Percentiles rank a stretch among this genome's conserved stretches.
These are phyloP conservation scores for Neoascochyta sp. DNA, from an alignment of 2,329 filamentous ascomycete genomes.

Conservation along the genomic window DNA sequence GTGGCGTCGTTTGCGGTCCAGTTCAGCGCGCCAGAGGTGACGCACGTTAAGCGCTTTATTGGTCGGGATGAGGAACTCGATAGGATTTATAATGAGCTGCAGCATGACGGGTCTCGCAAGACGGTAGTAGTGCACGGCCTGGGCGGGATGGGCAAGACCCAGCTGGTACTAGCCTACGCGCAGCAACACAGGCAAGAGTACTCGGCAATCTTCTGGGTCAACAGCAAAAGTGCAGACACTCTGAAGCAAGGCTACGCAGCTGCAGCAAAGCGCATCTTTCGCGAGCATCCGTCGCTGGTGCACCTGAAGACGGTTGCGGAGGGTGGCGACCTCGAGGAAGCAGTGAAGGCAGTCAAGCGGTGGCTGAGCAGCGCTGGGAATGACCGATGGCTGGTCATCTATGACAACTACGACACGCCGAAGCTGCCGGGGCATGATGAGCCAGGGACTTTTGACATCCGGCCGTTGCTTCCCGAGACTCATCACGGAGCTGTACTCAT, in stretches of 20 bases:
- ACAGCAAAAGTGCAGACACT: constrained; percentile 38
- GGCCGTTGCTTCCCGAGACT: constrained; percentile 3
- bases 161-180: constrained; percentile 40
- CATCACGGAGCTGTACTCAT: constrained; percentile 5
- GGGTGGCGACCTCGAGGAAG: constrained; percentile 22
- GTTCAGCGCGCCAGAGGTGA: constrained; percentile 3
- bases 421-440: constrained; percentile 14
- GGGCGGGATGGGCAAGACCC: constrained; percentile 49
- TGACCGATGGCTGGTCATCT: constrained; percentile 41
- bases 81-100: constrained; percentile 25
- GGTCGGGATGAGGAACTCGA: constrained; percentile 29
- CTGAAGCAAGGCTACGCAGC: constrained; percentile 37
- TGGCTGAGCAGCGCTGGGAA: too few relatives aligned
- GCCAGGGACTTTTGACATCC: constrained; percentile 30
- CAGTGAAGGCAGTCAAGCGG: constrained; percentile 36
- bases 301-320: constrained; percentile 19
- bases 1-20: constrained; percentile 1
- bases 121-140: constrained; percentile 39
- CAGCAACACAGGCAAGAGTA: constrained; percentile 36
- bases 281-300: constrained; percentile 18
- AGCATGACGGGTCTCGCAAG: constrained; percentile 18
- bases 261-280: constrained; percentile 27
- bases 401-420: constrained; percentile 45
- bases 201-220: constrained; percentile 45
- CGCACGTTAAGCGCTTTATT: constrained; percentile 20